These are phyloP conservation scores for Penicillium sp. DNA, from an alignment of 2,329 filamentous ascomycete genomes.

Conservation along the genomic window DNA sequence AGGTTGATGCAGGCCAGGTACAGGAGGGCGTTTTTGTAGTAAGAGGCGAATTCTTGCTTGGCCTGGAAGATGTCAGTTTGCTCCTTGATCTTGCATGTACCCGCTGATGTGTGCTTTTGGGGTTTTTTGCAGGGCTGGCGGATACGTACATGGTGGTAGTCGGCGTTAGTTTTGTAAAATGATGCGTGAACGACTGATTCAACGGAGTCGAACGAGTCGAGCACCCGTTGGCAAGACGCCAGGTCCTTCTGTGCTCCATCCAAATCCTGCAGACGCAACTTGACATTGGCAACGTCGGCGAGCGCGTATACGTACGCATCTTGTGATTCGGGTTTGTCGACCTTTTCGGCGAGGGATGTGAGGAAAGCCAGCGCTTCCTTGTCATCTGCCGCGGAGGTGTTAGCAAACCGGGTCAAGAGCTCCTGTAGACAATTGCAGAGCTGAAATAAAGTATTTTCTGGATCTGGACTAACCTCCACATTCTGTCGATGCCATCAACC, in stretches of 20 bases:
- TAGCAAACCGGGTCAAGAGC: constrained; percentile 5
- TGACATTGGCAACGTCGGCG: constrained; percentile 83
- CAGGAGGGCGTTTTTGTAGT: constrained; percentile 95
- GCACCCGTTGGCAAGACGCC: constrained; percentile 78
- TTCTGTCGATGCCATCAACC: constrained; percentile 80
- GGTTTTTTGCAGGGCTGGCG: not conserved
- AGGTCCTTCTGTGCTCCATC: constrained; percentile 84
- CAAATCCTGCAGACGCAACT: constrained; percentile 74
- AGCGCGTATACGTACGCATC: constrained; percentile 94
- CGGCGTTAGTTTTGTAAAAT: constrained; percentile 93
- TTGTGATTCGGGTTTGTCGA: constrained; percentile 88
- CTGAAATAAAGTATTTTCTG: not conserved
- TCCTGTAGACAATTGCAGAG: not conserved
- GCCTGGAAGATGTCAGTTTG: constrained; percentile 43
- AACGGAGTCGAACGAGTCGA: constrained; percentile 90
- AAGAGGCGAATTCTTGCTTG: constrained; percentile 89
- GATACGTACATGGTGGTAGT: constrained; percentile 78
- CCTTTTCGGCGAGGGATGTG: constrained; percentile 76
- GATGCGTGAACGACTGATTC: constrained; percentile 93
- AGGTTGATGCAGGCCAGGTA: constrained; percentile 96
- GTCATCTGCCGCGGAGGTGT: constrained; percentile 61
- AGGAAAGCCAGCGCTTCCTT: constrained; percentile 83
- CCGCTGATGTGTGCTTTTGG: not conserved
- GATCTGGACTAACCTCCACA: constrained; percentile 48
- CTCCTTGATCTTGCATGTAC: not conserved